Evolutionary conservation across 1,284 basidiomycete species (phyloP), one percentile per base, ranked within the genome.

Genomic region (Malassezia cuniculi): DNA sequence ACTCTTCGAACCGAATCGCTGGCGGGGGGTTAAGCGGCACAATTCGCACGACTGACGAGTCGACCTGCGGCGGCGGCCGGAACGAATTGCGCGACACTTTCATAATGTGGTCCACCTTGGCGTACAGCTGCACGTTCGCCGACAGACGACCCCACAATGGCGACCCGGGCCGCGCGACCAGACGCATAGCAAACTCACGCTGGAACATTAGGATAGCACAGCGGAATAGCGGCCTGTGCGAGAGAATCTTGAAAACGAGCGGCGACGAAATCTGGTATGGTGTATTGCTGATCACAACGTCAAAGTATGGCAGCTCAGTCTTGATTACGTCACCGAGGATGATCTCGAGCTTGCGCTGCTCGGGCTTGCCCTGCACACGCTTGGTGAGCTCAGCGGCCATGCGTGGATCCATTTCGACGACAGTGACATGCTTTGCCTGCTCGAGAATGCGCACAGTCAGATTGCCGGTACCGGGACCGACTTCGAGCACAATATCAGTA

Each of bases 231-330:
- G 90, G 90, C 6, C 90, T 82, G 61, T 95, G 87, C 2, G 90
- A 94, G 39, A 97, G 80, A 24, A 97, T 77, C 54, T 86, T 85
- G 75, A 97, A 97, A 35, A 95, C 82, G 39, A 97, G 79, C 1
- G 89, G 86, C 1, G 93, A 97, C 1, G 93, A 97, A 52, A 99
- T 99, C 69, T 95, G 90, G 71, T 97, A 99, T 0, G 90, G 90
- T 1, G 90, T 97, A 68, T 97, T 97, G 59, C 83, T 87, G 67
- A 97, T 97, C 74, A 89, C 94, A 44, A 94, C 90, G 70, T 97
- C 90, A 60, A 97, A 95, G 71, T 90, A 95, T 4, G 90, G 90
- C 15, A 97, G 73, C 28, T 87, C 83, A 15, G 84, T 85, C 70
- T 97, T 97, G 68, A 93, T 83, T 65, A 95, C 95, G 69, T 97